Evolutionary conservation across 2,329 filamentous ascomycete genomes (phyloP).

Genomic region (Ampelomyces quisqualis): DNA sequence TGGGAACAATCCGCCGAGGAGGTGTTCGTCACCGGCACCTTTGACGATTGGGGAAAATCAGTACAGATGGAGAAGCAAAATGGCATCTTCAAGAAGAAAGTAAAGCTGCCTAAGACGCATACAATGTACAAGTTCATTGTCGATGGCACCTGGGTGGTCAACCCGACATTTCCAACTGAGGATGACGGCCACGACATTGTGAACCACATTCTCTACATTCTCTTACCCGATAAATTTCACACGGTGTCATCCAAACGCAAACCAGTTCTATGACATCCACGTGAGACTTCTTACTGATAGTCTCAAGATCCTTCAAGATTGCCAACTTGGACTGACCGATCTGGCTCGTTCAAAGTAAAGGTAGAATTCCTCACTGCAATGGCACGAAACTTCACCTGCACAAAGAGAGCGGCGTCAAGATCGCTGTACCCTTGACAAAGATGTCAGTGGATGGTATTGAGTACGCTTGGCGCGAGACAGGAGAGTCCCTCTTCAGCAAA

Average conservation of each 20-base stretch:
- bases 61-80: background rate
- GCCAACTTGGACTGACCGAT: too few species aligned
- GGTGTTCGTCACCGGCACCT: conserved; percentile 2
- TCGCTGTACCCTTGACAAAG: too few species aligned
- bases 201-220: background rate
- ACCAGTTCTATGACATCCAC: background rate
- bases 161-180: background rate
- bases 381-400: too few species aligned
- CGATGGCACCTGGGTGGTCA: background rate
- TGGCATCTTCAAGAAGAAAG: background rate
- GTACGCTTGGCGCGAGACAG: too few species aligned
- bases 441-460: too few species aligned
- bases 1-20: background rate
- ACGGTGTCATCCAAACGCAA: background rate
- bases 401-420: too few species aligned
- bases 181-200: background rate
- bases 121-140: conserved; percentile 1
- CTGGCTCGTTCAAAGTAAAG: too few species aligned
- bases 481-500: too few species aligned
- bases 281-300: too few species aligned
- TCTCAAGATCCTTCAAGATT: too few species aligned
- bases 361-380: too few species aligned
- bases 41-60: background rate
- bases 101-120: background rate
- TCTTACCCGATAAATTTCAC: background rate